Evolutionary conservation across 2,329 filamentous ascomycete genomes (phyloP).

Genomic region (Sclerotinia minor): DNA sequence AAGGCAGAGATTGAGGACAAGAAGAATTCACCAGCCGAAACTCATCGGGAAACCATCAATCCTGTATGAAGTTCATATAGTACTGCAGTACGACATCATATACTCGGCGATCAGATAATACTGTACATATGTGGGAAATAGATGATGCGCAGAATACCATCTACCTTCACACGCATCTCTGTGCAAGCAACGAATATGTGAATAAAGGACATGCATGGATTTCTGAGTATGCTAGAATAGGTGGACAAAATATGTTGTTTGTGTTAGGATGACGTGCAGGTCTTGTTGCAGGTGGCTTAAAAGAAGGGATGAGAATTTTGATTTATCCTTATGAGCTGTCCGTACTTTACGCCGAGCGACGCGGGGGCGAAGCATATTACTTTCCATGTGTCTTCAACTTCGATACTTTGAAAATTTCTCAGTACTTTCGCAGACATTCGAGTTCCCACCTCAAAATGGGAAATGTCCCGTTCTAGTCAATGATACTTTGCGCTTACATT

Average conservation of each 20-base stretch:
- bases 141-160: constrained; percentile 11
- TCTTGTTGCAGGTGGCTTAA: constrained; percentile 11
- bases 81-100: neutral
- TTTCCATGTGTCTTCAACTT: neutral
- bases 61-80: neutral
- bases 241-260: constrained; percentile 5
- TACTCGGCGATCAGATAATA: constrained; percentile 19
- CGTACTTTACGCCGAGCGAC: neutral
- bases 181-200: constrained; percentile 18
- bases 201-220: constrained; percentile 17
- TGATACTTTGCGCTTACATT: neutral
- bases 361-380: neutral
- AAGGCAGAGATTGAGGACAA: constrained; percentile 18
- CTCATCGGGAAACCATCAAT: neutral
- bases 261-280: constrained; percentile 20
- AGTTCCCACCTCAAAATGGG: neutral
- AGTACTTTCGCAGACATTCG: neutral
- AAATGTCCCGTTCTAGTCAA: neutral
- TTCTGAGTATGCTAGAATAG: neutral
- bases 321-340: neutral
- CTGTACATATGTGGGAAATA: neutral
- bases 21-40: neutral
- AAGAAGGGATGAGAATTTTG: neutral
- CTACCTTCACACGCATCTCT: neutral
- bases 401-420: neutral